Evolutionary conservation across 208 protist species (phyloP).

Genomic region (Trypanosoma platydactyli): DNA sequence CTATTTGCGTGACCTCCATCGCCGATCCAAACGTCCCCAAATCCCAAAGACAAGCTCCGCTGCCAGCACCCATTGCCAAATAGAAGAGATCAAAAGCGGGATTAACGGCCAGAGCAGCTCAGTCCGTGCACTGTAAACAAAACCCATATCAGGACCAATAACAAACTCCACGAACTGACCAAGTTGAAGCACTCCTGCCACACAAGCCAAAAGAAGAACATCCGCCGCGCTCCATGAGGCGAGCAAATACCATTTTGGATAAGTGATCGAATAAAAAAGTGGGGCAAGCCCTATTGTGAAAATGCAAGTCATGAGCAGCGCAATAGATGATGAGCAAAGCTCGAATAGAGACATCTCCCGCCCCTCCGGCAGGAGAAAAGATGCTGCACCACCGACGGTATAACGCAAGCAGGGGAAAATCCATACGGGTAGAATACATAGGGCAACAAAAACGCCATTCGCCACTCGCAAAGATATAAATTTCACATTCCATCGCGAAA

Average conservation of each 20-base stretch:
- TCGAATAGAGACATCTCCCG: slow-evolving; percentile 28
- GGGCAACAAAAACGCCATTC: slow-evolving; percentile 8
- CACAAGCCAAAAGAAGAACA: slow-evolving; percentile 85
- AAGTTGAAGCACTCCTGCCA: slow-evolving; percentile 89
- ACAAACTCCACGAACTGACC: slow-evolving; percentile 91
- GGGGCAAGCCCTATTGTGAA: slow-evolving; percentile 51
- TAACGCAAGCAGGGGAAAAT: slow-evolving; percentile 36
- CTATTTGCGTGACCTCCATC: background rate
- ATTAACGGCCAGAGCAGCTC: slow-evolving; percentile 58
- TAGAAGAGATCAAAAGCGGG: slow-evolving; percentile 28
- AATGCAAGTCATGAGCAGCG: slow-evolving; percentile 28
- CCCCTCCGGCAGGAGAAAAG: slow-evolving; percentile 21
- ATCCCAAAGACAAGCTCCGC: slow-evolving; percentile 10
- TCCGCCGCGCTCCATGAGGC: slow-evolving; percentile 92
- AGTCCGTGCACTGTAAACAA: slow-evolving; percentile 50
- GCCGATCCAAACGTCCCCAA: background rate
- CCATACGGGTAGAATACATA: slow-evolving; percentile 41
- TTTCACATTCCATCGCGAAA: background rate
- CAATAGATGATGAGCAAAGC: slow-evolving; percentile 18
- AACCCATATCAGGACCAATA: slow-evolving; percentile 49
- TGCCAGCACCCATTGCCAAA: slow-evolving; percentile 22
- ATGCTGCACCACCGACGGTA: slow-evolving; percentile 34
- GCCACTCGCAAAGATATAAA: background rate
- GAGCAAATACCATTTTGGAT: slow-evolving; percentile 32
- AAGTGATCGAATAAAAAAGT: slow-evolving; percentile 34